Percentiles rank a stretch among this genome's conserved stretches.
Evolutionary conservation across 176 grass and related monocot species (phyloP).

Genomic region (Saccharum spontaneum): DNA sequence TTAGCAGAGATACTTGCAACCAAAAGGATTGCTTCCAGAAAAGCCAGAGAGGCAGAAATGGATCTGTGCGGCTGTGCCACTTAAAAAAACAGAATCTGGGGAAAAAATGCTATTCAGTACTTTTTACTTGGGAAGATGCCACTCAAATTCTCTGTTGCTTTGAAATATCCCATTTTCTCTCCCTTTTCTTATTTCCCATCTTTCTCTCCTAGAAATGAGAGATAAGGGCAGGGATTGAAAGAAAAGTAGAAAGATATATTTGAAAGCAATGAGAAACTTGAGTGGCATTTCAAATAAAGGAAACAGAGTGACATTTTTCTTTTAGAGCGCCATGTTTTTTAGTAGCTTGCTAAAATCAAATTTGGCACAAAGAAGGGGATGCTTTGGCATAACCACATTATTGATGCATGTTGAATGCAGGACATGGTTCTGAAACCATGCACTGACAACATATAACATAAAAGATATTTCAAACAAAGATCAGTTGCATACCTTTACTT

Average conservation of each 20-base stretch:
- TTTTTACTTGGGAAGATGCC: neutral
- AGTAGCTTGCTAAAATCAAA: neutral
- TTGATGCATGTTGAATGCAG: neutral
- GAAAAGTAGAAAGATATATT: neutral
- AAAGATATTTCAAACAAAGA: constrained; percentile 22
- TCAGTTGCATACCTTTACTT: constrained; percentile 69
- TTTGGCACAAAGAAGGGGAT: neutral
- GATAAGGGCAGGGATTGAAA: neutral
- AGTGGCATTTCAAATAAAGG: neutral
- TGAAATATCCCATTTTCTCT: neutral
- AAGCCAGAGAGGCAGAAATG: neutral
- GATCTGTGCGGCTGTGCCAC: neutral
- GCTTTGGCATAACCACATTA: neutral
- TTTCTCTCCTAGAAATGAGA: neutral
- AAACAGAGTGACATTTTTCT: neutral
- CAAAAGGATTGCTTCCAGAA: constrained; percentile 3
- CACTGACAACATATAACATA: neutral
- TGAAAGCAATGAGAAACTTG: neutral
- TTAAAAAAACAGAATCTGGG: neutral
- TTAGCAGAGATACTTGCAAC: constrained; percentile 18
- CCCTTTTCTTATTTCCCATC: neutral
- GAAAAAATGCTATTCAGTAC: neutral
- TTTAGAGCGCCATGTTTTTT: neutral
- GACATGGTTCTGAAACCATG: constrained; percentile 11
- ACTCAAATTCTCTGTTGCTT: neutral